phyloP scores from a whole-genome alignment of 2,329 filamentous ascomycete genomes.

The Calonectria honghensis region DNA sequence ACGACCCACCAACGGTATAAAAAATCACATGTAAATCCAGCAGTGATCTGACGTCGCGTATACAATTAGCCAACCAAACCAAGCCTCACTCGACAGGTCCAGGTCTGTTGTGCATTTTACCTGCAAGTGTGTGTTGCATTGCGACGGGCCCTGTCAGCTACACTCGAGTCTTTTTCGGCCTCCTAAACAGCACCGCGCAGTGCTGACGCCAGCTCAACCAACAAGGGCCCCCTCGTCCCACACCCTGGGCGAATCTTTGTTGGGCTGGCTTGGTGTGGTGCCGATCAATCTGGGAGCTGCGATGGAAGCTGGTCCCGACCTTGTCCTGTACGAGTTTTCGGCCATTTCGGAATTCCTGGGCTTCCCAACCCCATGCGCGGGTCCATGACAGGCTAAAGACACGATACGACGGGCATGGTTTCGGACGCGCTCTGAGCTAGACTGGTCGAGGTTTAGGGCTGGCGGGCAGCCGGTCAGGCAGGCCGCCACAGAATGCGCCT shows the following conservation, averaged over 20 bases:
- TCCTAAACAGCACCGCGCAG: neutral
- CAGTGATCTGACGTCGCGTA: slow-evolving; percentile 33
- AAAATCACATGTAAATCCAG: slow-evolving; percentile 52
- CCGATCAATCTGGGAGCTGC: slow-evolving; percentile 17
- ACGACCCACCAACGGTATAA: slow-evolving; percentile 7
- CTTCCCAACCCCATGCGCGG: neutral
- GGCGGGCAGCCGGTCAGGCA: slow-evolving; percentile 7
- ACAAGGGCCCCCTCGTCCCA: neutral
- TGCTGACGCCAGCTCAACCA: slow-evolving; percentile 24
- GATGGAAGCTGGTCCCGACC: neutral
- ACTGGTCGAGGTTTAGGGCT: slow-evolving; percentile 29
- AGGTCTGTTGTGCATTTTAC: slow-evolving; percentile 37
- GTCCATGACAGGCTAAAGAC: neutral
- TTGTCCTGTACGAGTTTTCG: neutral
- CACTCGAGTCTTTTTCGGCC: neutral
- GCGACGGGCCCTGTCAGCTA: slow-evolving; percentile 24
- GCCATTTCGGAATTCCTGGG: slow-evolving; percentile 7
- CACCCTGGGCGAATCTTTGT: slow-evolving; percentile 7
- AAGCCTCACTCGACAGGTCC: slow-evolving; percentile 26
- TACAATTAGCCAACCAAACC: slow-evolving; percentile 20
- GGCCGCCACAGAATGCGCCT: slow-evolving; percentile 2
- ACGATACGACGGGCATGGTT: slow-evolving; percentile 1
- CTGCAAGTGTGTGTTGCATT: slow-evolving; percentile 37
- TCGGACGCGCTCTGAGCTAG: slow-evolving; percentile 13
- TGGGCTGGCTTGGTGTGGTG: slow-evolving; percentile 11